A percentile compares a stretch with the other conserved stretches of the same genome.
phyloP scores from a whole-genome alignment of 192 early-diverging fungal genomes.

The Podila verticillata region DNA sequence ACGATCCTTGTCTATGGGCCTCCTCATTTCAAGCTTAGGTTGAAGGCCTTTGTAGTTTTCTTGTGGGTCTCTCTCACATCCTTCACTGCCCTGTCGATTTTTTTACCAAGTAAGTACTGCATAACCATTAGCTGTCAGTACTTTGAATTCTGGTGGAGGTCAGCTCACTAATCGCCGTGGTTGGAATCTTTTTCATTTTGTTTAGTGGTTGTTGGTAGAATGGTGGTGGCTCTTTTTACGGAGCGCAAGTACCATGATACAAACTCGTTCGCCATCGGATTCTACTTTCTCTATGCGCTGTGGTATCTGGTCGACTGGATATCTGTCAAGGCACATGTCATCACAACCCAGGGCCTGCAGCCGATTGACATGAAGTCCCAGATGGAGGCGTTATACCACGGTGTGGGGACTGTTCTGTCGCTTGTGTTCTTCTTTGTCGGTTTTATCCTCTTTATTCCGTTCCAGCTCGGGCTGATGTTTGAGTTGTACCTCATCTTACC shows the following conservation, averaged over 20 bases:
- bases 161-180: not conserved
- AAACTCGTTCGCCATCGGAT: conserved; percentile 75
- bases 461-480: conserved; percentile 72
- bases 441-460: conserved; percentile 74
- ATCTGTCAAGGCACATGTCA: conserved; percentile 17
- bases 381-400: conserved; percentile 13
- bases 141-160: no score
- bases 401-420: conserved; percentile 42
- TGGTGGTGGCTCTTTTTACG: conserved; percentile 53
- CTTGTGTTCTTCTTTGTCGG: conserved; percentile 59
- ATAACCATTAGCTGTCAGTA: conserved; percentile 6
- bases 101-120: conserved; percentile 56
- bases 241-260: conserved; percentile 79
- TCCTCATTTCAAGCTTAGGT: conserved; percentile 66
- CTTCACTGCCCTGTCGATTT: conserved; percentile 56
- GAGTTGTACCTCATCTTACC: conserved; percentile 80
- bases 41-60: conserved; percentile 58
- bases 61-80: conserved; percentile 62
- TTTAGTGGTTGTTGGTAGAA: conserved; percentile 70
- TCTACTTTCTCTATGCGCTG: conserved; percentile 60
- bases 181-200: not conserved
- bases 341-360: conserved; percentile 16
- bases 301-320: conserved; percentile 41
- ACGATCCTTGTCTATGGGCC: conserved; percentile 91
- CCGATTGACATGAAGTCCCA: conserved; percentile 31